Evolutionary conservation across 805 yeast species (phyloP).

Genomic region (Candida coquimbonensis): DNA sequence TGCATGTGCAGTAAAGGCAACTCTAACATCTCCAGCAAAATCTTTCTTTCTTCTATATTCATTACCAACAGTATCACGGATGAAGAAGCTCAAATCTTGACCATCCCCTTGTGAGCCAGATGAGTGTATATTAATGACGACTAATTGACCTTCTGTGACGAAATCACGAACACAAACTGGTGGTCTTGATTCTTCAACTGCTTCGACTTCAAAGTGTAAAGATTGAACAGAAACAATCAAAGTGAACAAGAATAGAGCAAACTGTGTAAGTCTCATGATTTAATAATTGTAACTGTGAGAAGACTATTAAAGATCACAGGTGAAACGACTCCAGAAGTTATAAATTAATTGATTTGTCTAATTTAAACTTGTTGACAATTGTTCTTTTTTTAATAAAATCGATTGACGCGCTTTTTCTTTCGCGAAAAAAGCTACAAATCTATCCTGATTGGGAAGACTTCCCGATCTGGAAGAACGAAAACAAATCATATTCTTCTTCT

Average conservation of each 20-base stretch:
- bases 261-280: constrained; percentile 11
- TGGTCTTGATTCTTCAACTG: constrained; percentile 33
- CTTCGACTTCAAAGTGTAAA: constrained; percentile 48
- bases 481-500: no score
- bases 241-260: constrained; percentile 11
- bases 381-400: background rate
- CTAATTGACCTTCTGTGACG: constrained; percentile 76
- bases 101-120: constrained; percentile 82
- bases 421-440: background rate
- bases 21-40: constrained; percentile 61
- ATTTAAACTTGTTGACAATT: constrained; percentile 2
- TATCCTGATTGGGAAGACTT: background rate
- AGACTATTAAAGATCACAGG: background rate
- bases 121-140: constrained; percentile 74
- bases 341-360: no score
- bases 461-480: background rate
- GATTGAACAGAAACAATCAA: constrained; percentile 24
- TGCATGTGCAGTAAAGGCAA: constrained; percentile 80
- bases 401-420: constrained; percentile 2
- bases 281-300: no score
- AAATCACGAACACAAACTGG: constrained; percentile 92
- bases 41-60: constrained; percentile 75
- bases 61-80: constrained; percentile 77
- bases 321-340: no score
- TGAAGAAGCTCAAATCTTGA: constrained; percentile 61